Evolutionary conservation across 805 yeast genomes (phyloP).

Genomic region (Kluyveromyces nonfermentans): DNA sequence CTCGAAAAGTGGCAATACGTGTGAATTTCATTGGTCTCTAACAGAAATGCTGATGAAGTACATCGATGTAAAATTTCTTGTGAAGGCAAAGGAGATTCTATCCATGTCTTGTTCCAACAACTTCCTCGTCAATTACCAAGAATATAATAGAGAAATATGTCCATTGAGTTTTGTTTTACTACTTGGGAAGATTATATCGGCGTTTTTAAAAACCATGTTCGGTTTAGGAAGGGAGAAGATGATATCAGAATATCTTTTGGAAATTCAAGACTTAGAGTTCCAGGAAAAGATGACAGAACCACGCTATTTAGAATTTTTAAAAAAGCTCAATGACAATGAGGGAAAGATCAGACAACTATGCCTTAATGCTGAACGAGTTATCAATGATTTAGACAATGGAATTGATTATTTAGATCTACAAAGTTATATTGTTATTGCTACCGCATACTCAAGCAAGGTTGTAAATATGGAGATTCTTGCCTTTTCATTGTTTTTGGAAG

Average conservation of each 20-base stretch:
- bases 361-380: constrained; percentile 14
- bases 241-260: constrained; percentile 8
- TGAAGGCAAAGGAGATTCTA: constrained; percentile 11
- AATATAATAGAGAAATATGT: constrained; percentile 22
- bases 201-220: constrained; percentile 11
- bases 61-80: constrained; percentile 9
- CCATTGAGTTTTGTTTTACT: constrained; percentile 16
- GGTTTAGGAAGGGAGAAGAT: constrained; percentile 3
- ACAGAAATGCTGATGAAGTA: background rate
- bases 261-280: constrained; percentile 7
- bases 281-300: constrained; percentile 14
- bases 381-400: constrained; percentile 42
- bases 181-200: constrained; percentile 18
- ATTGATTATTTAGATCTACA: constrained; percentile 46
- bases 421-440: constrained; percentile 36
- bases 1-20: constrained; percentile 5
- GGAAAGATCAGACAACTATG: constrained; percentile 8
- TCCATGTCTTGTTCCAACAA: constrained; percentile 15
- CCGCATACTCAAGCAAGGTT: constrained; percentile 48
- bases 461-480: constrained; percentile 52
- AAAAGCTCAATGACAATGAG: constrained; percentile 28
- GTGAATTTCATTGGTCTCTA: background rate
- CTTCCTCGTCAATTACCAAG: constrained; percentile 23
- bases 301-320: constrained; percentile 28
- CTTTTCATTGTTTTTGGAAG: constrained; percentile 30